phyloP scores from a whole-genome alignment of 2,329 filamentous ascomycete genomes.

The Ascochyta rabiei region DNA sequence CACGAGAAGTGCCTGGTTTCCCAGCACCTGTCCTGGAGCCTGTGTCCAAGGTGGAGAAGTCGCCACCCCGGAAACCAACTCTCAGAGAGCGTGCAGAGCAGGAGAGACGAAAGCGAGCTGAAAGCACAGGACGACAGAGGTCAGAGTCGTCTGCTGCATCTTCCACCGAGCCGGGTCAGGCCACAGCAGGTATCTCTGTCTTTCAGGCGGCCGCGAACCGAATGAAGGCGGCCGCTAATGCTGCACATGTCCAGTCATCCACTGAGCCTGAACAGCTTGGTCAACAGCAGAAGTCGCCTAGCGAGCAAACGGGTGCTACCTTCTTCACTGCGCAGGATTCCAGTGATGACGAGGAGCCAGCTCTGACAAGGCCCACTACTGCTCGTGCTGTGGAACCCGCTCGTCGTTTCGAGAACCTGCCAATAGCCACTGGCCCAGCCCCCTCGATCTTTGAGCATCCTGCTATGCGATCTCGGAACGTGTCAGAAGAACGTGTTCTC shows the following conservation, averaged over 20 bases:
- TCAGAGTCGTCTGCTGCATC: slow-evolving; percentile 33
- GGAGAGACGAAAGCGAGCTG: slow-evolving; percentile 42
- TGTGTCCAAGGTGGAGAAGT: slow-evolving; percentile 24
- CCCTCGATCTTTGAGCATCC: slow-evolving; percentile 47
- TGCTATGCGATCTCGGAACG: slow-evolving; percentile 42
- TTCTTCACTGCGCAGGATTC: slow-evolving; percentile 42
- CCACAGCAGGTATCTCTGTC: slow-evolving; percentile 49
- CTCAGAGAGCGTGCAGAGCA: slow-evolving; percentile 45
- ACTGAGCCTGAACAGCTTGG: slow-evolving; percentile 3
- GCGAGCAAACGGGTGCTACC: slow-evolving; percentile 26
- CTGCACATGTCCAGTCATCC: slow-evolving; percentile 24
- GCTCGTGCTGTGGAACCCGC: slow-evolving; percentile 23
- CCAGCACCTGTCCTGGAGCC: slow-evolving; percentile 11
- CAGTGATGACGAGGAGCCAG: slow-evolving; percentile 42
- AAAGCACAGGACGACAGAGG: slow-evolving; percentile 32
- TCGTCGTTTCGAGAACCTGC: slow-evolving; percentile 44
- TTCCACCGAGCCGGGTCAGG: slow-evolving; percentile 37
- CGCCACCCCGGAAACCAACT: slow-evolving; percentile 33
- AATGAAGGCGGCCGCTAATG: slow-evolving; percentile 45
- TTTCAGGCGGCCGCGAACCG: slow-evolving; percentile 55
- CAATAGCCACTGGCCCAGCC: slow-evolving; percentile 39
- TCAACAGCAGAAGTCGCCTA: slow-evolving; percentile 21
- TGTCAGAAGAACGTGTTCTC: slow-evolving; percentile 27
- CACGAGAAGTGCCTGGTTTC: slow-evolving; percentile 50
- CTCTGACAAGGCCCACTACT: slow-evolving; percentile 19